Conservation (phyloP, 768 basidiomycete species). For the Podaxis sp. region DNA sequence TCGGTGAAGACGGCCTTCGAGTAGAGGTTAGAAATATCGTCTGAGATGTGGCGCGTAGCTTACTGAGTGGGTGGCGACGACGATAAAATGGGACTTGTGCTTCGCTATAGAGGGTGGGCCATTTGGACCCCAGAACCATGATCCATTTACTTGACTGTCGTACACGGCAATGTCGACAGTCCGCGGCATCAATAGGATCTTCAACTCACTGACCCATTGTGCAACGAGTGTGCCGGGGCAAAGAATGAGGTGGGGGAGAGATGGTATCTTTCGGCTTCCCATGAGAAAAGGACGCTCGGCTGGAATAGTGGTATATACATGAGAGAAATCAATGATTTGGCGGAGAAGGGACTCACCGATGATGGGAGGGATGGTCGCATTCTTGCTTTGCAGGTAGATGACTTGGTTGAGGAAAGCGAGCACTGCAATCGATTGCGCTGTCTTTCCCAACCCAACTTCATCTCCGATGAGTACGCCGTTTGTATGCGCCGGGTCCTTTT, state of each 20-base stretch:
- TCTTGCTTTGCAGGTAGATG: background rate
- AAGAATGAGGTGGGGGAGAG: slow-evolving; percentile 21
- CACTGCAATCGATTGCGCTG: slow-evolving; percentile 19
- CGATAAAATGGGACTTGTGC: slow-evolving; percentile 14
- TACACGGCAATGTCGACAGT: slow-evolving; percentile 27
- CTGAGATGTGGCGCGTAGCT: background rate
- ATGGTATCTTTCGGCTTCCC: slow-evolving; percentile 11
- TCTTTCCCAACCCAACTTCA: slow-evolving; percentile 33
- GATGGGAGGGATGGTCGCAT: slow-evolving; percentile 18
- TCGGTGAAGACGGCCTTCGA: slow-evolving; percentile 20
- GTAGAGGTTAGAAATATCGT: background rate
- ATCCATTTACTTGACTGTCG: background rate
- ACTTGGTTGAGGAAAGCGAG: slow-evolving; percentile 21
- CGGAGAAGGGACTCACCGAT: slow-evolving; percentile 17
- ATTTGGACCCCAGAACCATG: slow-evolving; percentile 20
- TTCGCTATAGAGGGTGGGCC: slow-evolving; percentile 18
- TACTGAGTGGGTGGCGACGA: slow-evolving; percentile 26
- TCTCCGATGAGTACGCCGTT: slow-evolving; percentile 21
- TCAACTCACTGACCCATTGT: slow-evolving; percentile 24
- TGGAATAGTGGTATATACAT: background rate
- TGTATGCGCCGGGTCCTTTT: background rate
- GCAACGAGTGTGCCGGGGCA: slow-evolving; percentile 23
- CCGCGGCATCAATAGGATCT: slow-evolving; percentile 14
- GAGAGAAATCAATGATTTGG: background rate
- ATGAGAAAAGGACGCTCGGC: slow-evolving; percentile 16